These are phyloP conservation scores for Salvia hispanica DNA, from an alignment of 257 asterid species.

Conservation along the genomic window DNA sequence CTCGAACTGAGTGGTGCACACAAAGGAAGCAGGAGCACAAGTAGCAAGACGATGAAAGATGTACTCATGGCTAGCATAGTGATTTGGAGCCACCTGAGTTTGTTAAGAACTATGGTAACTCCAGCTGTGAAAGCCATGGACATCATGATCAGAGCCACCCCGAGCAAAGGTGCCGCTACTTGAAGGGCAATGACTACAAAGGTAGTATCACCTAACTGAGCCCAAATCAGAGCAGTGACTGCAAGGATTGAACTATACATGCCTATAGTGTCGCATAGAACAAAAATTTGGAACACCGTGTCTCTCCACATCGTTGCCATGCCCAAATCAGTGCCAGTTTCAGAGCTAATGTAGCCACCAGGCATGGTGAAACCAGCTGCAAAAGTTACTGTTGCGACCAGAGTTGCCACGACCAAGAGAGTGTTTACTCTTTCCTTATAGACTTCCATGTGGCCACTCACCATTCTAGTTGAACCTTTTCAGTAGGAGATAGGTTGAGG, in stretches of 20 bases:
- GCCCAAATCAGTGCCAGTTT: slow-evolving; percentile 17
- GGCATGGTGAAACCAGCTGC: slow-evolving; percentile 32
- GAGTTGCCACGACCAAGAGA: slow-evolving; percentile 43
- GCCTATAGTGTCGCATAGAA: slow-evolving; percentile 41
- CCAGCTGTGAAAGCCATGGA: slow-evolving; percentile 47
- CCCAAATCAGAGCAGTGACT: slow-evolving; percentile 40
- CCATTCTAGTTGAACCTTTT: background rate
- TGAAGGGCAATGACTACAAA: slow-evolving; percentile 28
- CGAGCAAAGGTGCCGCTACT: slow-evolving; percentile 2
- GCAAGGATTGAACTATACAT: slow-evolving; percentile 42
- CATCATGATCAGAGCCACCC: slow-evolving; percentile 42
- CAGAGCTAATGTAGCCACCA: too few species aligned
- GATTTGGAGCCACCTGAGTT: slow-evolving; percentile 43
- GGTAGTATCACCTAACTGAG: slow-evolving; percentile 40
- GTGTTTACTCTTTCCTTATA: slow-evolving; percentile 41
- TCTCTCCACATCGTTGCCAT: slow-evolving; percentile 42
- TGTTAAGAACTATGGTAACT: slow-evolving; percentile 33
- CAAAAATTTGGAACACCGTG: slow-evolving; percentile 37
- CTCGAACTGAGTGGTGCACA: background rate
- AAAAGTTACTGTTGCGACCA: slow-evolving; percentile 32
- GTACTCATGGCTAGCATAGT: slow-evolving; percentile 10
- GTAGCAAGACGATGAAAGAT: background rate
- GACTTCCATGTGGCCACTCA: background rate
- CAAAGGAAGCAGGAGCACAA: background rate
- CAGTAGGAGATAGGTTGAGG: slow-evolving; percentile 14